Base-by-base conservation (phyloP, 2,329 filamentous ascomycete species). In the Fusarium bulbicola region DNA sequence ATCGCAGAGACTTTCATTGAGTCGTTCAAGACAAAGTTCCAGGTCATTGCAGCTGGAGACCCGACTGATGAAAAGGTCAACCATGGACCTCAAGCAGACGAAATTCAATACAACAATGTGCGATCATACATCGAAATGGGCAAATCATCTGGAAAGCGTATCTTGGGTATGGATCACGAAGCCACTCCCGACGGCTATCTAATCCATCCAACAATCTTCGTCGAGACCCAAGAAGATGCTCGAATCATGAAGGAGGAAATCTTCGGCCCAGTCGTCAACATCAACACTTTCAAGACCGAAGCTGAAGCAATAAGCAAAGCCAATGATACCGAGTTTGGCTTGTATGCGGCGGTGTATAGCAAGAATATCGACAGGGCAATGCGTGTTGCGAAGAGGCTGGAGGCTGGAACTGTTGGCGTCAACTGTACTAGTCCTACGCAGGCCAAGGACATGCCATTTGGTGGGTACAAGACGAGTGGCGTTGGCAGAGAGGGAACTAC, bases 201-300 rank as follows among this genome's bases (percentile, higher is more conserved):
- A 7, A 49, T 74, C 12, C 43, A 73, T 7, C 71, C 71, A 3
- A 74, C 69, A 3, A 67, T 73, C 12, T 73, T 74, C 18, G 12
- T 61, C 1, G 43, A 63, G 54, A 80, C 64, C 36, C 63, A 69
- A 1, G 74, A 79, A 26, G 59, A 75, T 20, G 76, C 79, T 34
- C 80, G 80, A 57, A 86, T 91, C 60, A 87, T 86, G 79, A 85
- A 86, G n/a, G 88, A 91, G 72, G 89, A 92, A 70, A 85, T 91
- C 3, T 92, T 92, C 67, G 90, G 90, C 0, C 90, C 90, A 0
- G 90, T 92, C 20, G 86, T 89, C 1, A 86, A 85, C n/a, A 86
- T 92, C 70, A 85, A 85, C 59, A 86, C 68, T 81, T 81, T 82
- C 60, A 73, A 73, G 30, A 76, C 74, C 1, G 81, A 82, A 32